A percentile compares a stretch with the other conserved stretches of the same genome.
These are phyloP conservation scores for Hanseniaspora lachancei DNA, from an alignment of 805 yeast genomes.

Conservation along the genomic window DNA sequence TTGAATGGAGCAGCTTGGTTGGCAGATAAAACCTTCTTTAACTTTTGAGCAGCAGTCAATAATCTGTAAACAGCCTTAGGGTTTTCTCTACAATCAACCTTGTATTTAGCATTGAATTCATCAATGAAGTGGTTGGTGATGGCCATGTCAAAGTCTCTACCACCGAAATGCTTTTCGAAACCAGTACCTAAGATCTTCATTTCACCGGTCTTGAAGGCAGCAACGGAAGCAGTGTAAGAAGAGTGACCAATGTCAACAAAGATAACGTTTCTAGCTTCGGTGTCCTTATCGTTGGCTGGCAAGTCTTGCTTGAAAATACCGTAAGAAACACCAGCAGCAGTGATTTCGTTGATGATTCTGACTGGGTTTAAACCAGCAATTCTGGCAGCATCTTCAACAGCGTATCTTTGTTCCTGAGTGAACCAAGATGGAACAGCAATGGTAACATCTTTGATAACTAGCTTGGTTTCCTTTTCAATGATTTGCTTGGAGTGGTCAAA, in stretches of 20 bases:
- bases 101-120: conserved; percentile 81
- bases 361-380: conserved; percentile 97
- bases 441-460: conserved; percentile 70
- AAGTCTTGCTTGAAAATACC: conserved; percentile 96
- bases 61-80: conserved; percentile 94
- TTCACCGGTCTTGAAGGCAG: conserved; percentile 91
- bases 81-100: conserved; percentile 80
- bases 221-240: conserved; percentile 77
- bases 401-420: conserved; percentile 92
- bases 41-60: conserved; percentile 76
- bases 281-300: conserved; percentile 60
- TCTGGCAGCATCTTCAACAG: conserved; percentile 85
- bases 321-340: conserved; percentile 98
- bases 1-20: conserved; percentile 87
- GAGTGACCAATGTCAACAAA: conserved; percentile 97
- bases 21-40: conserved; percentile 94
- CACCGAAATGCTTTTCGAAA: conserved; percentile 93
- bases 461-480: conserved; percentile 67
- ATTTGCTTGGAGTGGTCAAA: conserved; percentile 77
- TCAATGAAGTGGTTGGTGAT: conserved; percentile 90
- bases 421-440: conserved; percentile 96
- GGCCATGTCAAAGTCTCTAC: conserved; percentile 89
- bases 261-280: conserved; percentile 67
- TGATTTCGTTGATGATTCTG: conserved; percentile 90
- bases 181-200: conserved; percentile 85